Evolutionary conservation across 805 yeast species (phyloP), one percentile per base, ranked within the genome.

Genomic region (Clavispora phyllophila): DNA sequence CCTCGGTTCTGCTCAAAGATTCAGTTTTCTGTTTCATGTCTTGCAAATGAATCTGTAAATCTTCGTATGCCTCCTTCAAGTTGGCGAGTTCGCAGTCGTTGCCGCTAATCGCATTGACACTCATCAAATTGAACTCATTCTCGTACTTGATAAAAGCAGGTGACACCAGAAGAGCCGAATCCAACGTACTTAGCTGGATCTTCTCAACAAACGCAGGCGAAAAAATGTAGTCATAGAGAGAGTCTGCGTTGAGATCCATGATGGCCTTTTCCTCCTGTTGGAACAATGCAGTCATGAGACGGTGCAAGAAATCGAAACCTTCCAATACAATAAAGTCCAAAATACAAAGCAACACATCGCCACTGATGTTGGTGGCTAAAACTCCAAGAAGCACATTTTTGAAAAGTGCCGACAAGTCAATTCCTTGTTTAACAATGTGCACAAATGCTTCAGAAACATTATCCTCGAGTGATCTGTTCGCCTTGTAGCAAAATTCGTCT

Each of bases 321-420:
- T 70, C 72, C 39, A 70, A 57, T 24, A 69, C 56, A 10, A 69
- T 50, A 29, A 68, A 58, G 44, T 70, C 75, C 23, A 68, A 45
- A 4, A 66, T 41, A 36, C 36, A 50, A 24, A 47, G 18, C 9
- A 33, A n/a, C 1, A 36, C 32, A 5, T 31, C 41, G 5, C 24
- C 33, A 8, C 43, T 46, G 5, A 22, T 15, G 13, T 39, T 40
- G 31, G 12, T 33, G 44, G 22, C 48, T 20, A 62, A 58, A 27
- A 57, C 57, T 10, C 49, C 52, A 41, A 47, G 47, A 12, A 62
- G 36, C 3, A 55, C 32, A 8, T 41, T 42, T 43, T 57, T 55
- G 46, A 55, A 56, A 10, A 60, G 38, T 5, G 37, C 37, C 17
- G 45, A 46, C 32, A 68, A 45, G 41, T 60, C 54, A 33, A 70